Percentiles rank a stretch among this genome's conserved stretches.
Conservation (phyloP, 176 grass and related monocot species). For the Eleusine indica region DNA sequence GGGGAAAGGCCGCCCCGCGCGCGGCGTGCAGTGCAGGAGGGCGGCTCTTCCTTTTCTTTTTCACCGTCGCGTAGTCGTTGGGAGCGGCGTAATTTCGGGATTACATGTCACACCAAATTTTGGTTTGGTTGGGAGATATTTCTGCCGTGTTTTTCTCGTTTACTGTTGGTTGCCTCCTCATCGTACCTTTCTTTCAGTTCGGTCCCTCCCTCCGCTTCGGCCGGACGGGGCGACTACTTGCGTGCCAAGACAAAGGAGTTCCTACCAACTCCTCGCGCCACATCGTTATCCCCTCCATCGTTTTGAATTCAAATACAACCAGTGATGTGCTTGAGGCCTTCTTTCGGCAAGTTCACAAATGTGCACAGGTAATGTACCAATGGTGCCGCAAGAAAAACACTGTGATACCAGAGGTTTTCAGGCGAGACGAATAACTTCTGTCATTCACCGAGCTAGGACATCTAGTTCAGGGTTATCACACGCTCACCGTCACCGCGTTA, state of each 20-base stretch:
- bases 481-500: no score
- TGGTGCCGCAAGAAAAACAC: no score
- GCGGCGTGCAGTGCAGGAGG: not conserved
- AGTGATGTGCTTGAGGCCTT: not conserved
- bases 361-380: no score
- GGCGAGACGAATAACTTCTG: no score
- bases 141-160: not conserved
- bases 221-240: not conserved
- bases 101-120: not conserved
- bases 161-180: not conserved
- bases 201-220: not conserved
- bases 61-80: not conserved
- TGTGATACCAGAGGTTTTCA: no score
- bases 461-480: no score
- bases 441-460: no score
- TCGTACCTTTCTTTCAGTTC: not conserved
- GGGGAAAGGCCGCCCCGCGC: not conserved
- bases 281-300: not conserved
- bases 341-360: no score
- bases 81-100: constrained; percentile 11
- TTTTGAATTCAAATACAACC: not conserved
- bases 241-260: constrained; percentile 11
- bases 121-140: not conserved
- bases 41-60: no score
- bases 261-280: not conserved